Evolutionary conservation across 805 yeast genomes (phyloP).

Genomic region (Ogataea chonburiensis): DNA sequence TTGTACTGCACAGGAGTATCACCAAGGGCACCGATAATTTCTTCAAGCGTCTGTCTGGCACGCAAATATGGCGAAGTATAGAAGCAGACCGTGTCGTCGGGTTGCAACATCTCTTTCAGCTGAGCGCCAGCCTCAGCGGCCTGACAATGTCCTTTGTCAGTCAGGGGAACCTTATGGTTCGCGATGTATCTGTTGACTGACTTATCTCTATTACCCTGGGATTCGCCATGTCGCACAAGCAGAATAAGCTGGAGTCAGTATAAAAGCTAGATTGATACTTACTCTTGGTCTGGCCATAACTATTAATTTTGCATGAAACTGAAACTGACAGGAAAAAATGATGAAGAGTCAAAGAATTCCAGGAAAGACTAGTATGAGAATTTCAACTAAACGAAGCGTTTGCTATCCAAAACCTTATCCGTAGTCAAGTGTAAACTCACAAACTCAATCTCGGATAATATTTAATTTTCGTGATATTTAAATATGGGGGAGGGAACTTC

Average conservation of each 20-base stretch:
- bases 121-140: constrained; percentile 59
- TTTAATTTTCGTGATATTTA: constrained; percentile 1
- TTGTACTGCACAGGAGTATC: constrained; percentile 45
- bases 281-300: constrained; percentile 44
- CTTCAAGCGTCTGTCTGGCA: constrained; percentile 80
- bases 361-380: too few relatives aligned
- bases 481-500: background rate
- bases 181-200: constrained; percentile 74
- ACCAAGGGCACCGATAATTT: constrained; percentile 55
- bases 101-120: constrained; percentile 33
- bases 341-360: background rate
- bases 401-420: too few relatives aligned
- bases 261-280: constrained; percentile 22
- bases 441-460: constrained; percentile 1
- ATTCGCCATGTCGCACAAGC: constrained; percentile 87
- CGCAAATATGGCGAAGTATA: constrained; percentile 86
- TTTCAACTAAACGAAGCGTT: too few relatives aligned
- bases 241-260: constrained; percentile 50
- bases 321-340: background rate
- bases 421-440: too few relatives aligned
- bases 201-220: constrained; percentile 87
- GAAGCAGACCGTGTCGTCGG: constrained; percentile 63
- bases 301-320: background rate
- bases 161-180: constrained; percentile 76
- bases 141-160: constrained; percentile 66